Evolutionary conservation across 805 yeast species (phyloP).

Genomic region (Vanderwaltozyma verrucispora): DNA sequence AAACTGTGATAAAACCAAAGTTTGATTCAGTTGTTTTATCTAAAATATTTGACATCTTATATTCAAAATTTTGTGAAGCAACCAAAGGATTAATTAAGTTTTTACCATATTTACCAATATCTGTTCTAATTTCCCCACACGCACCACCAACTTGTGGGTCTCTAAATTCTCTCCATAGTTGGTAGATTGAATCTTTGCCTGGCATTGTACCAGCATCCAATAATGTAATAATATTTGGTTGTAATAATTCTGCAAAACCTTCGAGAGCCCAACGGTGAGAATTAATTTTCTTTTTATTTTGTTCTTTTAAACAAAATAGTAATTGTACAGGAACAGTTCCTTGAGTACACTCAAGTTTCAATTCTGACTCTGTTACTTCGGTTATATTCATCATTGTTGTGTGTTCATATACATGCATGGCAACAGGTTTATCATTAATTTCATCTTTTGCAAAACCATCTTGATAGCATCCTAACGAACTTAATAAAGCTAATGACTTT

Average conservation of each 20-base stretch:
- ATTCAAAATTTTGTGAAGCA: slow-evolving; percentile 95
- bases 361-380: slow-evolving; percentile 47
- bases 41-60: slow-evolving; percentile 86
- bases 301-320: slow-evolving; percentile 81
- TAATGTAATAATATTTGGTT: slow-evolving; percentile 74
- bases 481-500: slow-evolving; percentile 66
- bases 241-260: slow-evolving; percentile 73
- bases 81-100: slow-evolving; percentile 73
- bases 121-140: slow-evolving; percentile 92
- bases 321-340: slow-evolving; percentile 77
- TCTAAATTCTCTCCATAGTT: slow-evolving; percentile 78
- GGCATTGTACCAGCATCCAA: slow-evolving; percentile 96
- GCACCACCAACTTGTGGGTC: slow-evolving; percentile 88
- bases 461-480: slow-evolving; percentile 85
- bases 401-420: slow-evolving; percentile 86
- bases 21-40: slow-evolving; percentile 95
- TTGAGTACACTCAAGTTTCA: slow-evolving; percentile 39
- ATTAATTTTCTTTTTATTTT: slow-evolving; percentile 81
- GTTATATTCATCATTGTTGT: slow-evolving; percentile 86
- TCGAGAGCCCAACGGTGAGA: slow-evolving; percentile 97
- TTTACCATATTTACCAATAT: slow-evolving; percentile 51
- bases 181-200: slow-evolving; percentile 69
- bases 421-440: slow-evolving; percentile 72
- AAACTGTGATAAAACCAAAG: slow-evolving; percentile 87
- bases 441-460: slow-evolving; percentile 92